Percentiles rank a stretch among this genome's conserved stretches.
Evolutionary conservation across 139 green algal genomes (phyloP).

Genomic region (Haematococcus lacustris): DNA sequence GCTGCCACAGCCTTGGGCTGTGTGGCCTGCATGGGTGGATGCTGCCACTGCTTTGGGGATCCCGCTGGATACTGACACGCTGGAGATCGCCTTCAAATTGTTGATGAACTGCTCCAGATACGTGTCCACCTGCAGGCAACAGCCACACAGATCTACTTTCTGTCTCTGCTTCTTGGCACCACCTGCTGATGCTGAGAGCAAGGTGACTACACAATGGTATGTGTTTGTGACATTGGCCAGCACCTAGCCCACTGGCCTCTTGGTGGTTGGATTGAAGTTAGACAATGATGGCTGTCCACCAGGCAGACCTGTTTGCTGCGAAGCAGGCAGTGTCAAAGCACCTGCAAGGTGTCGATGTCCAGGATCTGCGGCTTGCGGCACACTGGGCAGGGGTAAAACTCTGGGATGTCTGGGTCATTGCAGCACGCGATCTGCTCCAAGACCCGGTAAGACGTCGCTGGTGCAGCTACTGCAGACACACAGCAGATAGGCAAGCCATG

Average conservation of each 20-base stretch:
- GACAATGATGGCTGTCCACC: background rate
- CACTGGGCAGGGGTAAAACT: conserved; percentile 66
- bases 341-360: conserved; percentile 49
- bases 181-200: too few relatives aligned
- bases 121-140: conserved; percentile 6
- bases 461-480: background rate
- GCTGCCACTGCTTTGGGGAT: background rate
- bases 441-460: background rate
- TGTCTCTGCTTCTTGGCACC: too few relatives aligned
- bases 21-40: background rate
- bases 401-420: conserved; percentile 51
- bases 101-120: conserved; percentile 2
- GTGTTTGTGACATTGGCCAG: too few relatives aligned
- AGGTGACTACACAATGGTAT: too few relatives aligned
- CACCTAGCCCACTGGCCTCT: too few relatives aligned
- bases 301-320: background rate
- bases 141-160: too few relatives aligned
- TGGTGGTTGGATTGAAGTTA: too few relatives aligned
- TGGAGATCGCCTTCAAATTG: conserved; percentile 1
- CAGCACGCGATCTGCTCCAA: conserved; percentile 21
- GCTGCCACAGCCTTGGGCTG: background rate
- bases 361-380: conserved; percentile 71
- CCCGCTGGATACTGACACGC: background rate
- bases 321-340: background rate
- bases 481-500: background rate